Conservation (phyloP, 805 yeast genomes). For the Yarrowia divulgata region DNA sequence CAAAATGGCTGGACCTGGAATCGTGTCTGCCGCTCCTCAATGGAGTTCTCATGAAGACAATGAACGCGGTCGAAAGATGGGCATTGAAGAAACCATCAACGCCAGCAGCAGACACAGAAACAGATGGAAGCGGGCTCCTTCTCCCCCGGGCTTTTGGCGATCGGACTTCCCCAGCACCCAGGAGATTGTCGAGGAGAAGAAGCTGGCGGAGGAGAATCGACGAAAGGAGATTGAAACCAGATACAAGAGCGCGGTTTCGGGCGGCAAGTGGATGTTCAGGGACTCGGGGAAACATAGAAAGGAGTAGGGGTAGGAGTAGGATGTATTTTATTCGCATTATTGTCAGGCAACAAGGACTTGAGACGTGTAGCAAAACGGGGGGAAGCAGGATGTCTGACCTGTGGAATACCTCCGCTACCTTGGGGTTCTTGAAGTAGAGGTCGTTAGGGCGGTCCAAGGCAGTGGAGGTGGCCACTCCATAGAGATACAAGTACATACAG, state of each 20-base stretch:
- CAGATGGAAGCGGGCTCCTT: slow-evolving; percentile 51
- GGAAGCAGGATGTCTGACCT: too few species aligned
- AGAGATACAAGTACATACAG: too few species aligned
- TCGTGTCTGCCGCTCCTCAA: slow-evolving; percentile 46
- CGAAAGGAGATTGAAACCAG: slow-evolving; percentile 55
- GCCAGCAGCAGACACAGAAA: slow-evolving; percentile 46
- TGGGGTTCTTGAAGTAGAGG: too few species aligned
- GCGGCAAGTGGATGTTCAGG: slow-evolving; percentile 55
- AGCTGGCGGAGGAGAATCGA: slow-evolving; percentile 49
- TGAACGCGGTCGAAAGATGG: not conserved
- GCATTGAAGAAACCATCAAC: slow-evolving; percentile 39
- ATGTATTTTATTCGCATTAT: too few species aligned
- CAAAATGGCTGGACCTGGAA: slow-evolving; percentile 47
- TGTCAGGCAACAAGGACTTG: too few species aligned
- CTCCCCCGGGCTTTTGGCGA: slow-evolving; percentile 67
- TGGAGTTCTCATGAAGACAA: slow-evolving; percentile 46
- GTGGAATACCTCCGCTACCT: too few species aligned
- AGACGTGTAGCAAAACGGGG: too few species aligned
- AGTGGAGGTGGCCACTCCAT: too few species aligned
- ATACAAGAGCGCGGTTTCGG: slow-evolving; percentile 55
- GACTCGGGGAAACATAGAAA: not conserved
- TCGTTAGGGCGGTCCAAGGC: too few species aligned
- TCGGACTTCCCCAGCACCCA: slow-evolving; percentile 68
- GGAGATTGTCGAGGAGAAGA: slow-evolving; percentile 54
- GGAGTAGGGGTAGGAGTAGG: not conserved